Conservation (phyloP, 1,284 basidiomycete species). For the Boletus sp. region DNA sequence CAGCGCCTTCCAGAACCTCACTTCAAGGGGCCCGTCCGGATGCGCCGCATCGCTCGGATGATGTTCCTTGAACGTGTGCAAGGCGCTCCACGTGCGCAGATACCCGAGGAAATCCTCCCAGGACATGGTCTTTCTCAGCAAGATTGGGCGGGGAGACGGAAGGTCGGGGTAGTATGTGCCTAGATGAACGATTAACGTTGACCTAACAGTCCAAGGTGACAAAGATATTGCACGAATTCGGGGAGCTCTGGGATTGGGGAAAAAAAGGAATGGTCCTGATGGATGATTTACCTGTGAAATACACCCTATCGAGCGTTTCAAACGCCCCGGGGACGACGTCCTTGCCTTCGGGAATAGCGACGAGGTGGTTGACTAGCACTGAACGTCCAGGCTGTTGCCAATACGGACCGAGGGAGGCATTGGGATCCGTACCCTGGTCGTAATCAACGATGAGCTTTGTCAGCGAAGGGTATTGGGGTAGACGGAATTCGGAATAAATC, state of each 20-base stretch:
- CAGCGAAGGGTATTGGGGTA: conserved; percentile 62
- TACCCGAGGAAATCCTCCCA: conserved; percentile 5
- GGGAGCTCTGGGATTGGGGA: conserved; percentile 13
- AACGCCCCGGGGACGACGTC: conserved; percentile 40
- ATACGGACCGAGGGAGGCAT: conserved; percentile 66
- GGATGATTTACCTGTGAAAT: conserved; percentile 51
- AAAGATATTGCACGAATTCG: neutral
- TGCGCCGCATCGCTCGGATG: conserved; percentile 60
- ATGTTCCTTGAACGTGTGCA: conserved; percentile 22
- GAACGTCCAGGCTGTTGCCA: conserved; percentile 81
- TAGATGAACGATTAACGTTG: neutral
- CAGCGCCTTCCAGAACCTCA: conserved; percentile 60
- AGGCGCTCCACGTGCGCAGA: conserved; percentile 18
- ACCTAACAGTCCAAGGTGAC: too few species aligned
- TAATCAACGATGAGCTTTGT: conserved; percentile 65
- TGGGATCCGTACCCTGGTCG: conserved; percentile 56
- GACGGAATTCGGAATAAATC: conserved; percentile 81
- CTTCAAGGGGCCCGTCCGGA: conserved; percentile 62
- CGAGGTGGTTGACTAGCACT: conserved; percentile 72
- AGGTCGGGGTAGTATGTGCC: conserved; percentile 49
- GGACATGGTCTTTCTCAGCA: conserved; percentile 35
- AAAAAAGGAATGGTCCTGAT: neutral
- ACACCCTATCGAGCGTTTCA: conserved; percentile 52
- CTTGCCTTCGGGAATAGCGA: conserved; percentile 66
- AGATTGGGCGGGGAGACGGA: conserved; percentile 46